Percentiles rank a stretch among this genome's conserved stretches.
phyloP scores from a whole-genome alignment of 2,329 filamentous ascomycete species.

The Colletotrichum theobromicola region DNA sequence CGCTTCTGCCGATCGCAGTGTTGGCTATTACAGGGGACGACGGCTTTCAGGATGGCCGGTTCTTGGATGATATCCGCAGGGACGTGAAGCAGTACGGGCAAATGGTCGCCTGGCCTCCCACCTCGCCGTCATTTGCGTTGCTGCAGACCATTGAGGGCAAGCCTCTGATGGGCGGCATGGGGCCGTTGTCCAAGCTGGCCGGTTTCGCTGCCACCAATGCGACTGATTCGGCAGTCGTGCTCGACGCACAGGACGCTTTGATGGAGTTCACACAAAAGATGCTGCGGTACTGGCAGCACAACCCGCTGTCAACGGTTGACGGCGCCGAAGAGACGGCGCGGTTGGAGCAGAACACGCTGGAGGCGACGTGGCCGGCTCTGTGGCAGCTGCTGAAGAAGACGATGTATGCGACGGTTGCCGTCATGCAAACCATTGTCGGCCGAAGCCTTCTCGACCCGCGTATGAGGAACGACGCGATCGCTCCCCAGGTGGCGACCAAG shows the following conservation, averaged over 20 bases:
- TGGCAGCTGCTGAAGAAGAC: slow-evolving; percentile 79
- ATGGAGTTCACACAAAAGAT: slow-evolving; percentile 70
- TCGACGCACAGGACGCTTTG: slow-evolving; percentile 65
- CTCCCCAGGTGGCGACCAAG: slow-evolving; percentile 72
- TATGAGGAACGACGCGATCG: slow-evolving; percentile 50
- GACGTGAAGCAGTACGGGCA: slow-evolving; percentile 64
- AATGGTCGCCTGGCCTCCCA: slow-evolving; percentile 69
- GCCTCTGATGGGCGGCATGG: slow-evolving; percentile 70
- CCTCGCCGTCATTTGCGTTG: slow-evolving; percentile 64
- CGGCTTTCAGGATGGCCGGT: slow-evolving; percentile 78
- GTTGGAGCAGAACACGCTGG: slow-evolving; percentile 69
- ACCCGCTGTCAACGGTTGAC: slow-evolving; percentile 76
- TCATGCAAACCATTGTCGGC: slow-evolving; percentile 76
- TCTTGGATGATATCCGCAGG: slow-evolving; percentile 71
- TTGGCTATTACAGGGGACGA: slow-evolving; percentile 72
- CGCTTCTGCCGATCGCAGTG: slow-evolving; percentile 72
- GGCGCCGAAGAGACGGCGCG: slow-evolving; percentile 66
- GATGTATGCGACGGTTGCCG: slow-evolving; percentile 76
- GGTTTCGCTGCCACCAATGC: slow-evolving; percentile 68
- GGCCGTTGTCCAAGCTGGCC: slow-evolving; percentile 69
- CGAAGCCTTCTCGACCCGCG: slow-evolving; percentile 60
- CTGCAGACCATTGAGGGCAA: slow-evolving; percentile 63
- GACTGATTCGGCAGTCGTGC: slow-evolving; percentile 44
- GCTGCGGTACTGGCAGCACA: slow-evolving; percentile 75
- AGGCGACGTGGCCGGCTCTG: slow-evolving; percentile 71